Base-by-base conservation (phyloP, 331 rosid genomes). In the Dryas integrifolia region DNA sequence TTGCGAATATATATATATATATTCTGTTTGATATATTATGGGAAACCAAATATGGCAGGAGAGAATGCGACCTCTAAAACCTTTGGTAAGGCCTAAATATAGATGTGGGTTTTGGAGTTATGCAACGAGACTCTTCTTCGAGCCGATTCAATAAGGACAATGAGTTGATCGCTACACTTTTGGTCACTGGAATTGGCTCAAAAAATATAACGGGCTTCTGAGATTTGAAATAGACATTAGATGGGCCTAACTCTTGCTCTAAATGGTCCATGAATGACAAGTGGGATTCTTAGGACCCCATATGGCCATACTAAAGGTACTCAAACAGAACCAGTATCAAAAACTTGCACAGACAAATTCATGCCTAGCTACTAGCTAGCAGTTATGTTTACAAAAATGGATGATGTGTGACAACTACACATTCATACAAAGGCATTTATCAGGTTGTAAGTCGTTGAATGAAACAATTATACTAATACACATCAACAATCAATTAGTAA, bases 281-380 rank as follows among this genome's bases (percentile, higher is more conserved):
- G 45, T 21, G 55, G 53, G 44, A 69, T 70, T 55, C 53, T 55
- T 55, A 70, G 43, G 65, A 56, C 41, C 74, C 73, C 18, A 39
- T 40, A 3, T 1, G 11, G 18, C 69, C 53, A 35, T 16, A 5
- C 5, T 51, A 10, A 59, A 0, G 65, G 24, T 5, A 21, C 65
- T 14, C 46, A 60, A 49, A 49, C 12, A n/a, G 6, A 9, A 40
- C 49, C 67, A 5, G 39, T 44, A 9, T 5, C 2, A 9, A 5
- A 44, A 6, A 44, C 48, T 44, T 44, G 48, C 48, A 44, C 48
- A 44, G 9, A 44, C 48, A 44, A 44, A 44, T 44, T 44, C 48
- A 44, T 44, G 9, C 9, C 48, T 9, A 44, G 9, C 48, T 5
- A 44, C 7, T 30, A 30, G 2, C 35, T 30, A 30, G 2, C 35